Evolutionary conservation across 2,329 filamentous ascomycete genomes (phyloP).

Genomic region (Lasiodiplodia hormozganensis): DNA sequence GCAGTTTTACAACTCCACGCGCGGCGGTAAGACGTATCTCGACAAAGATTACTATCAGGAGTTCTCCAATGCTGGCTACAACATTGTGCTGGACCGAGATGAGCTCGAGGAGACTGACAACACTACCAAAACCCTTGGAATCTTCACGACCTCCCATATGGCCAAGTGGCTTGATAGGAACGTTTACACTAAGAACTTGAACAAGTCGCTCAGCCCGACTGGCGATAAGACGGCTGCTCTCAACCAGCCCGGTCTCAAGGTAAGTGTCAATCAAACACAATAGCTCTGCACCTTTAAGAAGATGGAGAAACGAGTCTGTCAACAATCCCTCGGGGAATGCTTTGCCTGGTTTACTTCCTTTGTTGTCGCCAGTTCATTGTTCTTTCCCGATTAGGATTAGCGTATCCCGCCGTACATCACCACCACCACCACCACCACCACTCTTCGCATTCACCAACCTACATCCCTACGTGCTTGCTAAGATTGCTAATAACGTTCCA

Average conservation of each 20-base stretch:
- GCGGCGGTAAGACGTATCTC: conserved; percentile 68
- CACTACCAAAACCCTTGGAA: conserved; percentile 71
- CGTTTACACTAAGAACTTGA: conserved; percentile 75
- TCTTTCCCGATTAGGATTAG: too few species aligned
- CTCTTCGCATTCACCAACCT: too few species aligned
- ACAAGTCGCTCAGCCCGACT: conserved; percentile 71
- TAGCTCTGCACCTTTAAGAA: too few species aligned
- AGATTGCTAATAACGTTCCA: too few species aligned
- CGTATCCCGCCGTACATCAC: too few species aligned
- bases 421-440: too few species aligned
- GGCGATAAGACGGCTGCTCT: conserved; percentile 69
- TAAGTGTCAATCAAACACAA: too few species aligned
- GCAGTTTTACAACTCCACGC: conserved; percentile 67
- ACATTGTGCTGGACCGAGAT: conserved; percentile 76
- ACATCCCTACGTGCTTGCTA: too few species aligned
- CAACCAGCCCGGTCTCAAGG: conserved; percentile 80
- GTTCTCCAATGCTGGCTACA: conserved; percentile 76
- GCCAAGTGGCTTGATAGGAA: conserved; percentile 89
- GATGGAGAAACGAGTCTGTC: too few species aligned
- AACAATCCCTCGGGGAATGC: too few species aligned
- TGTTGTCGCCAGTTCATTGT: too few species aligned
- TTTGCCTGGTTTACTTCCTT: too few species aligned
- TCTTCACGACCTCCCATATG: conserved; percentile 78
- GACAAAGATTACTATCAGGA: conserved; percentile 75
- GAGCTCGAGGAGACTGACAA: conserved; percentile 65